These are phyloP conservation scores for Tephrocybe sp. DNA, from an alignment of 768 basidiomycete species.

Conservation along the genomic window DNA sequence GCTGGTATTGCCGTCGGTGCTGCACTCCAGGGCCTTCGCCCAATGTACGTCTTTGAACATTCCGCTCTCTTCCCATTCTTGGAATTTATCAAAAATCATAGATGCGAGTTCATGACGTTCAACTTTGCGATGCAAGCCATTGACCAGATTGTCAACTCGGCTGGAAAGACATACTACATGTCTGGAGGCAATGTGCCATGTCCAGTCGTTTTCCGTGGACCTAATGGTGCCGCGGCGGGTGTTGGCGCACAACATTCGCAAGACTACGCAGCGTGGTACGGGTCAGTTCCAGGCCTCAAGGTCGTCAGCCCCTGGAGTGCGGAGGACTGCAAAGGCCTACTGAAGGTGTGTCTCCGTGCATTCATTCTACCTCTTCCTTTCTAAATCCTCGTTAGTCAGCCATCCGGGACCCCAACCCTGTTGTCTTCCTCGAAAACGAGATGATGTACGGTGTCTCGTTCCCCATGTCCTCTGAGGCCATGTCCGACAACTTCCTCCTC, in stretches of 20 bases:
- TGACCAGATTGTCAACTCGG: conserved; percentile 99
- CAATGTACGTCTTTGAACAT: conserved; percentile 57
- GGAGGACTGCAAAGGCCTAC: conserved; percentile 98
- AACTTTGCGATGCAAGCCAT: conserved; percentile 99
- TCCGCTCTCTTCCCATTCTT: conserved; percentile 1
- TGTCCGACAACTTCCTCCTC: conserved; percentile 92
- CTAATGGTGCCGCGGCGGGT: conserved; percentile 97
- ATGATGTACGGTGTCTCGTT: conserved; percentile 98
- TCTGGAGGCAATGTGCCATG: conserved; percentile 98
- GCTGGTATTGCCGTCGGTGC: conserved; percentile 95
- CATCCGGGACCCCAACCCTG: conserved; percentile 97
- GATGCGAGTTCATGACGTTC: conserved; percentile 99
- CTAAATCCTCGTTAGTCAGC: conserved; percentile 58
- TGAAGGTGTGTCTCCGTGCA: conserved; percentile 63
- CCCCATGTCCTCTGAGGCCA: conserved; percentile 93
- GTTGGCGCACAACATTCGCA: conserved; percentile 98
- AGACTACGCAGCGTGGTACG: conserved; percentile 96
- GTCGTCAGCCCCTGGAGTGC: conserved; percentile 97
- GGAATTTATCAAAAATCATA: conserved; percentile 26
- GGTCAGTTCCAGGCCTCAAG: conserved; percentile 91
- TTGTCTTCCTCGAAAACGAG: conserved; percentile 99
- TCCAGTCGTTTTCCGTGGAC: conserved; percentile 99
- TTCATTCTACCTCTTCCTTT: background rate
- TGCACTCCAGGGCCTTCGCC: conserved; percentile 91
- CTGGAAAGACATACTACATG: conserved; percentile 99